Evolutionary conservation across 2,329 filamentous ascomycete species (phyloP), one percentile per base, ranked within the genome.

Genomic region (Penicillium palitans): DNA sequence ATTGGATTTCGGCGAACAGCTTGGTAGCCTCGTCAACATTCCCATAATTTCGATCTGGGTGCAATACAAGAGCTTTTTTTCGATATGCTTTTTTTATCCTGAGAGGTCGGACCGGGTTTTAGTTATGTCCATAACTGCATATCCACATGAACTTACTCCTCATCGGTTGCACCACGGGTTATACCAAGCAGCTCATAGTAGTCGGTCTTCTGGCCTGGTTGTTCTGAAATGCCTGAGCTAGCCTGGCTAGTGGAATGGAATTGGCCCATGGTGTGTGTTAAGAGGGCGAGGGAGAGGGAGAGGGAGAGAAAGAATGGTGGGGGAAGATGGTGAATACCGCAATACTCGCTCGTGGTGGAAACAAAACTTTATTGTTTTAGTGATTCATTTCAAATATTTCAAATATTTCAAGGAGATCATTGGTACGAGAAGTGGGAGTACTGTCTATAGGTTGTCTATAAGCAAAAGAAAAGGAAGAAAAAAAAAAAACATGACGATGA

Each of bases 81-180:
- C 91, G 87, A 76, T 99, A 99, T 15, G 93, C 92, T 70, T 91
- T 96, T 71, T 96, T 96, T 70, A 99, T 92, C 63, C 90, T 93
- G 59, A 21, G 46, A 47, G 52, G 47, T 27, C 53, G 29, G 42
- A 48, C 12, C n/a, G 51, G 53, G 52, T 54, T 54, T 59, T 53
- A 52, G 37, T 37, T 19, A 10, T 21, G 6, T 19, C 24, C 17
- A 17, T 12, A n/a, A 24, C 7, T 6, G 17, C n/a, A 21, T 24
- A 47, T 49, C 7, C 21, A 29, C 13, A 8, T 37, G 44, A 58
- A 71, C 83, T 71, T 76, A 92, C 88, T 97, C 93, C 56, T 96
- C 90, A 45, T 93, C 89, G 6, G 87, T 87, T 35, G 91, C 92
- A 61, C 84, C 81, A 59, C 86, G 82, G 61, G 90, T 85, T 17